phyloP scores from a whole-genome alignment of 78 protist genomes.

The Dictyostelium capitatum region DNA sequence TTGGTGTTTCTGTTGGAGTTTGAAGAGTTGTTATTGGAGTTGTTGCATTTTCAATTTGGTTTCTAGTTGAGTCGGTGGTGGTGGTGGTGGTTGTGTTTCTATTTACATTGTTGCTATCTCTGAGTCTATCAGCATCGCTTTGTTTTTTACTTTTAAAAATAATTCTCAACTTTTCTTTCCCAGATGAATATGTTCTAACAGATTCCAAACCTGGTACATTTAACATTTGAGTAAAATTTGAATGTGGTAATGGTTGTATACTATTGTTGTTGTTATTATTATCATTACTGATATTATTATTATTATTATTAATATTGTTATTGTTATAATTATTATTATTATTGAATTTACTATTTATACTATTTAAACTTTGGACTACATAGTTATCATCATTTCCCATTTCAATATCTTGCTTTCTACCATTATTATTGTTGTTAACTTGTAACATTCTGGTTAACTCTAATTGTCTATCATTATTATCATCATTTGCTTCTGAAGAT shows the following conservation, averaged over 20 bases:
- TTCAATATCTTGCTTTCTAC: neutral
- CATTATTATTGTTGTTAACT: neutral
- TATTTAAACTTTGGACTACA: neutral
- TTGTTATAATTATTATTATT: neutral
- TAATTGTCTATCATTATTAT: neutral
- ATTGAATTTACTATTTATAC: too few relatives aligned
- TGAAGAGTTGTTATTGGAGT: too few relatives aligned
- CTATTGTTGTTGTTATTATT: neutral
- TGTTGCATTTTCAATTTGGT: too few relatives aligned
- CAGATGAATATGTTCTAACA: neutral
- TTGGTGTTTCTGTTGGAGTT: too few relatives aligned
- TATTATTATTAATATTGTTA: neutral
- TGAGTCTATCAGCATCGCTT: too few relatives aligned
- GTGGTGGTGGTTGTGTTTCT: too few relatives aligned
- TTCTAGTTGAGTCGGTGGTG: too few relatives aligned
- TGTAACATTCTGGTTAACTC: too few relatives aligned
- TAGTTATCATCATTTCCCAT: neutral
- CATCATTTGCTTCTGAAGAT: neutral
- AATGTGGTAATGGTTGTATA: neutral
- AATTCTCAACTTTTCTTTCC: too few relatives aligned
- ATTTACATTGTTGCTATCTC: too few relatives aligned
- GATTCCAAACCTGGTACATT: neutral
- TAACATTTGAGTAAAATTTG: neutral
- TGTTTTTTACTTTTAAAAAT: too few relatives aligned
- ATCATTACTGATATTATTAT: neutral